Percentiles rank a stretch among this genome's conserved stretches.
phyloP scores from a whole-genome alignment of 306 rosid species.

The Medicago ruthenica region DNA sequence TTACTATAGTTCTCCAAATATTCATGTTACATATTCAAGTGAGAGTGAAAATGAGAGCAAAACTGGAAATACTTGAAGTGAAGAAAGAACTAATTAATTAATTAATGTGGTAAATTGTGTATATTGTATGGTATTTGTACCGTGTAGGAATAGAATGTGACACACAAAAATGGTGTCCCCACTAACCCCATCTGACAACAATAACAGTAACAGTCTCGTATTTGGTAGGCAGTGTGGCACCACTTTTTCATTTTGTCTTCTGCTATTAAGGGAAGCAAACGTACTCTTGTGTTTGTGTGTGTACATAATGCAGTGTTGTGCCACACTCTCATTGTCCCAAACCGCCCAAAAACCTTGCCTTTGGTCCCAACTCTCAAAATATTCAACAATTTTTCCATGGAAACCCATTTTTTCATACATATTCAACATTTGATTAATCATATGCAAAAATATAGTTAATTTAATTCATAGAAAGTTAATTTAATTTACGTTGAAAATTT shows the following conservation, averaged over 20 bases:
- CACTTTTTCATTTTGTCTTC: slow-evolving; percentile 23
- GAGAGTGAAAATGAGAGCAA: too few relatives aligned
- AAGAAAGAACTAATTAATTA: not conserved
- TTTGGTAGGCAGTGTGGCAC: slow-evolving; percentile 44
- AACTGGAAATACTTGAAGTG: not conserved
- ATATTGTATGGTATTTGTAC: not conserved
- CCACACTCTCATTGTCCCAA: slow-evolving; percentile 38
- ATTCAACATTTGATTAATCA: too few relatives aligned
- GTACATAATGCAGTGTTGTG: slow-evolving; percentile 32
- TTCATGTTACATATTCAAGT: not conserved
- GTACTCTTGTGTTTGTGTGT: slow-evolving; percentile 25
- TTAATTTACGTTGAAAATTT: too few relatives aligned
- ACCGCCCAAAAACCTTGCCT: slow-evolving; percentile 26
- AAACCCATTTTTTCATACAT: too few relatives aligned
- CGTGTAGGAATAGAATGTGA: slow-evolving; percentile 49
- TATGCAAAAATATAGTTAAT: too few relatives aligned
- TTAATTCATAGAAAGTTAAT: too few relatives aligned
- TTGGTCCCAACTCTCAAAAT: slow-evolving; percentile 14
- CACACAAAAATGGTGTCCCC: slow-evolving; percentile 50
- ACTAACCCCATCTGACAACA: slow-evolving; percentile 48
- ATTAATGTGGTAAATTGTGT: slow-evolving; percentile 9
- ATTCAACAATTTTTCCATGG: too few relatives aligned
- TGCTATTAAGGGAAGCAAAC: not conserved
- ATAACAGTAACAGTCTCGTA: slow-evolving; percentile 13
- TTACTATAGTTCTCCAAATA: slow-evolving; percentile 24